Conservation (phyloP, 164 flowering plant genomes). For the Vitis vinifera region DNA sequence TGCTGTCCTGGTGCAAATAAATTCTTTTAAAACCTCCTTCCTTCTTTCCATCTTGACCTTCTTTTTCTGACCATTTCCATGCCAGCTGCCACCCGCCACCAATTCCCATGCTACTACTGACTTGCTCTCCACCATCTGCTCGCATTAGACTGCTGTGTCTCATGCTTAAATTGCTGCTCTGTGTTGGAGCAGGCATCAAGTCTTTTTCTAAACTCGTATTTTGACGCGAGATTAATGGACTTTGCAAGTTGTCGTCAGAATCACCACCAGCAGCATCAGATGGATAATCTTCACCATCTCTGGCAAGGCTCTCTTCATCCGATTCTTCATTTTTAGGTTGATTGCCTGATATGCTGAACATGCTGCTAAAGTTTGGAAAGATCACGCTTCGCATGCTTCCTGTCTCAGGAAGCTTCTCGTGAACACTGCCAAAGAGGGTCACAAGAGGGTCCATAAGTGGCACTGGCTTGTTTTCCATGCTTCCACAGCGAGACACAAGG, state of each 20-base stretch:
- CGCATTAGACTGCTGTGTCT: conserved; percentile 33
- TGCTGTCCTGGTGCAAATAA: conserved; percentile 54
- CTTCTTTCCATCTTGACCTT: conserved; percentile 44
- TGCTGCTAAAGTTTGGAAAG: conserved; percentile 58
- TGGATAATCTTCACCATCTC: conserved; percentile 46
- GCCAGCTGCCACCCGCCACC: conserved; percentile 80
- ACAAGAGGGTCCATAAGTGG: conserved; percentile 55
- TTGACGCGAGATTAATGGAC: conserved; percentile 61
- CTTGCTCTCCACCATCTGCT: conserved; percentile 31
- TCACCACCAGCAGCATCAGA: conserved; percentile 41
- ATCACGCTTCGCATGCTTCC: conserved; percentile 56
- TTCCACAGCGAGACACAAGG: conserved; percentile 48
- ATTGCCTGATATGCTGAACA: conserved; percentile 53
- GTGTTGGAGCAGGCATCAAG: conserved; percentile 18
- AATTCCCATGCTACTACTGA: conserved; percentile 39
- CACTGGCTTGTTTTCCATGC: conserved; percentile 26
- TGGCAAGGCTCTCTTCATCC: conserved; percentile 53
- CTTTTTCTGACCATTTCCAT: conserved; percentile 55
- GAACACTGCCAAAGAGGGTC: conserved; percentile 54
- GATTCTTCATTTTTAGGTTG: conserved; percentile 43
- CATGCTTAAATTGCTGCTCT: conserved; percentile 35
- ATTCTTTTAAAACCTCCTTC: conserved; percentile 59
- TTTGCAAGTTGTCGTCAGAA: conserved; percentile 50
- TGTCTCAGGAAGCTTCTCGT: conserved; percentile 46
- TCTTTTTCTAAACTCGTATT: conserved; percentile 49